Evolutionary conservation across 1,284 basidiomycete species (phyloP), one percentile per base, ranked within the genome.

Genomic region (Fomitiporia mediterranea): DNA sequence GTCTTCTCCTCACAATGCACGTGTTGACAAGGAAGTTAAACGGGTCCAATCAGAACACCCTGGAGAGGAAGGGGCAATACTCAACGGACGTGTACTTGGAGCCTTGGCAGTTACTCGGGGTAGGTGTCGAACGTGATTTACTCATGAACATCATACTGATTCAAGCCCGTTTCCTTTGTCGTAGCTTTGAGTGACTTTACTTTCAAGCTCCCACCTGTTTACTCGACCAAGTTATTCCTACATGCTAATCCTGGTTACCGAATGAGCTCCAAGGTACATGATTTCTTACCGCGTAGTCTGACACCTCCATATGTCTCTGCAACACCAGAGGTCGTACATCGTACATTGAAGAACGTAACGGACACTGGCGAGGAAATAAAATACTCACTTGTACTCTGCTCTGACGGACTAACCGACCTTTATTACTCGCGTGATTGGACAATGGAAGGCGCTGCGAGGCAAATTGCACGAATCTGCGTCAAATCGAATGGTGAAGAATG

Each of bases 261-360:
- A 49, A 78, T 84, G 58, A 80, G 71, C 19, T 78, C 79, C 1
- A 78, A 72, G 43, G 86, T 85, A 81, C 82, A 85, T 62, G 80
- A 81, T 53, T 82, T 84, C 61, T 74, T 87, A 21, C 70, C 74
- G 19, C 76, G 78, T 34, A 86, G 84, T 61, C 70, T 69, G 57
- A 83, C 84, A 0, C 83, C 86, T 25, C 85, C 85, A 1, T 88
- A 88, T 63, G 81, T 88, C 60, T 81, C 80, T 17, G 75, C 83
- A 27, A 72, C 75, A 55, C 79, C 85, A 11, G 84, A 88, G 60
- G 75, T 88, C 58, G 72, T 73, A 15, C 80, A 86, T 65, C 76
- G 76, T 53, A 68, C 68, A 4, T 70, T 86, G 47, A 69, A 71
- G n/a, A 51, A 9, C 40, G 47, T 2, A 54, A 37, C 6, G 39